phyloP scores from a whole-genome alignment of 1,284 basidiomycete species.

The Cryptococcus sp. region DNA sequence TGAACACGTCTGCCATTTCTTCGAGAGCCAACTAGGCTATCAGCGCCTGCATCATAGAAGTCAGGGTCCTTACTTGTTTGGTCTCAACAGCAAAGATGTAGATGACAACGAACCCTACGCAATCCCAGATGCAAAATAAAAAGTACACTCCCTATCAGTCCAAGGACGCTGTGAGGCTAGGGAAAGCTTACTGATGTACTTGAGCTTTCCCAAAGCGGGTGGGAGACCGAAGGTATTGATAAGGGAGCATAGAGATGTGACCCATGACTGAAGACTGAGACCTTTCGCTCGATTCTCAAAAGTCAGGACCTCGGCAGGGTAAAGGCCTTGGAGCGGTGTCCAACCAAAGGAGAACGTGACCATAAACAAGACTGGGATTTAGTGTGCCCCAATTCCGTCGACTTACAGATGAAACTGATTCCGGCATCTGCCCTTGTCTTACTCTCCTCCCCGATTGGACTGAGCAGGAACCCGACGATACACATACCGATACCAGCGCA shows the following conservation, averaged over 20 bases:
- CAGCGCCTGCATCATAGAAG: too few relatives aligned
- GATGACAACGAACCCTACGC: slow-evolving; percentile 58
- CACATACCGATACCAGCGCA: slow-evolving; percentile 22
- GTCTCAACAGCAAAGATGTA: slow-evolving; percentile 55
- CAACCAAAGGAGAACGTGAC: not conserved
- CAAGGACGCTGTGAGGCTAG: not conserved
- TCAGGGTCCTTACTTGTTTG: too few relatives aligned
- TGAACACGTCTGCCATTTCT: slow-evolving; percentile 57
- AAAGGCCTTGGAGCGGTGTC: slow-evolving; percentile 11
- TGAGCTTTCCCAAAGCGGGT: not conserved
- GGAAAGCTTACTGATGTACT: not conserved
- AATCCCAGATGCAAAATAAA: slow-evolving; percentile 31
- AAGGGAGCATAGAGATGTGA: not conserved
- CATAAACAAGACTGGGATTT: slow-evolving; percentile 10
- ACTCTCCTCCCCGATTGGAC: slow-evolving; percentile 8
- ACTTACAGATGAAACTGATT: slow-evolving; percentile 27
- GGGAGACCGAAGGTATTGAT: slow-evolving; percentile 7
- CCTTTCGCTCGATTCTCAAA: slow-evolving; percentile 53
- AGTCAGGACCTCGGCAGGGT: slow-evolving; percentile 5
- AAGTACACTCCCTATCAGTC: slow-evolving; percentile 5
- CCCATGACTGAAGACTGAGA: slow-evolving; percentile 17
- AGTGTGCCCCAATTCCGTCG: not conserved
- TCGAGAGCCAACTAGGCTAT: slow-evolving; percentile 56
- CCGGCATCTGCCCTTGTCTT: slow-evolving; percentile 26
- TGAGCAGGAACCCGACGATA: slow-evolving; percentile 27